Base-by-base conservation (phyloP, 768 basidiomycete genomes). In the Pleurotus eryngii region DNA sequence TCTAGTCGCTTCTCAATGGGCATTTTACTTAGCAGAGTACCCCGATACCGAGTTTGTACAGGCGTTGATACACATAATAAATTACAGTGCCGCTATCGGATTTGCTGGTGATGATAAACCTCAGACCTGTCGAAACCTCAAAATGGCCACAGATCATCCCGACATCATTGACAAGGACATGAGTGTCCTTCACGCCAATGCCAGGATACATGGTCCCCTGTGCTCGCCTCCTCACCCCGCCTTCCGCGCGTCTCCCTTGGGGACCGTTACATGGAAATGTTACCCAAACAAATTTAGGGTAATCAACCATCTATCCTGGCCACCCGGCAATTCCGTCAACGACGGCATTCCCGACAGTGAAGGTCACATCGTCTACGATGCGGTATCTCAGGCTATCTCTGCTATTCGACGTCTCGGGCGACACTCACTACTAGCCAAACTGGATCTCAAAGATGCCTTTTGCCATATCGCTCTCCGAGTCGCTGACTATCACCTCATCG, bases 31-130 rank as follows among this genome's bases (percentile, higher is more conserved):
- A 27, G 20, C 3, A 2, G 70, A 70, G 14, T 70, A 72, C 46
- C 70, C 70, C 7, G 64, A 71, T 55, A 60, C 49, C 7, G 22
- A 5, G 1, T 70, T 70, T 63, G 70, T 70, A 56, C 24, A 53
- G 17, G 51, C 61, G 1, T 26, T 70, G 35, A 43, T 66, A 12
- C 57, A 69, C 40, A 71, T 71, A 22, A 71, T 70, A 39, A 35
- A 48, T 4, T 61, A 61, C 55, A 68, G 70, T 43, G 68, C 66
- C 6, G 61, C 63, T 37, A 61, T 70, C 55, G 68, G 70, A 4
- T 71, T 70, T 45, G 54, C 53, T 3, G 65, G 61, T 3, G 46
- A 54, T 5, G 45, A 62, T 14, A 17, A 43, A 6, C 1, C 37
- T 12, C 64, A 59, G 3, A 35, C 59, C 0, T 65, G 63, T 48